Evolutionary conservation across 179 eudicot genomes (phyloP).

Genomic region (Silene noctiflora): DNA sequence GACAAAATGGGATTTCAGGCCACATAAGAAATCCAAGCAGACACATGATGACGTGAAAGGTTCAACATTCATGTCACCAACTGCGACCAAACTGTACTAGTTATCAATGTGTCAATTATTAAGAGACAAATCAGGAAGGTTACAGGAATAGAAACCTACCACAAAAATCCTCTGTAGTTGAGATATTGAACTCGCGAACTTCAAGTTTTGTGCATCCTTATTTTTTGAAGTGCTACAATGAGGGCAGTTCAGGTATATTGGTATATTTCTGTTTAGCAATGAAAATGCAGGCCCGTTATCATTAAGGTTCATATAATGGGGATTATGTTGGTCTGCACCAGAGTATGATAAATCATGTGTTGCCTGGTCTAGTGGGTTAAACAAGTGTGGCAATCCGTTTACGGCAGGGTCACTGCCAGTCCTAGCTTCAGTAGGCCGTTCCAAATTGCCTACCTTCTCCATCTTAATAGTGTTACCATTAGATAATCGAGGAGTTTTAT

Average conservation of each 20-base stretch:
- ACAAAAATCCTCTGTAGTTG: slow-evolving; percentile 93
- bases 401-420: slow-evolving; percentile 29
- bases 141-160: slow-evolving; percentile 47
- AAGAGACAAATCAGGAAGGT: not conserved
- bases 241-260: slow-evolving; percentile 78
- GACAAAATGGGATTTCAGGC: not conserved
- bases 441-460: slow-evolving; percentile 40
- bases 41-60: not conserved
- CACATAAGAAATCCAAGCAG: not conserved
- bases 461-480: slow-evolving; percentile 35
- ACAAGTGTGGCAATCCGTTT: slow-evolving; percentile 29
- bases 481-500: slow-evolving; percentile 43
- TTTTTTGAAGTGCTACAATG: slow-evolving; percentile 59
- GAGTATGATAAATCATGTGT: slow-evolving; percentile 33
- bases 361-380: slow-evolving; percentile 35
- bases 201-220: slow-evolving; percentile 50
- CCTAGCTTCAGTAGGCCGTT: slow-evolving; percentile 43
- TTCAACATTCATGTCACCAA: slow-evolving; percentile 4
- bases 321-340: slow-evolving; percentile 38
- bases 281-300: slow-evolving; percentile 63
- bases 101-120: slow-evolving; percentile 2
- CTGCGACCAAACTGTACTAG: not conserved
- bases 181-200: slow-evolving; percentile 76
- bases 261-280: slow-evolving; percentile 63
- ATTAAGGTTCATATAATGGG: slow-evolving; percentile 39